Percentiles rank a stretch among this genome's conserved stretches.
Conservation (phyloP, 768 basidiomycete genomes). For the Lentinula raphanica region DNA sequence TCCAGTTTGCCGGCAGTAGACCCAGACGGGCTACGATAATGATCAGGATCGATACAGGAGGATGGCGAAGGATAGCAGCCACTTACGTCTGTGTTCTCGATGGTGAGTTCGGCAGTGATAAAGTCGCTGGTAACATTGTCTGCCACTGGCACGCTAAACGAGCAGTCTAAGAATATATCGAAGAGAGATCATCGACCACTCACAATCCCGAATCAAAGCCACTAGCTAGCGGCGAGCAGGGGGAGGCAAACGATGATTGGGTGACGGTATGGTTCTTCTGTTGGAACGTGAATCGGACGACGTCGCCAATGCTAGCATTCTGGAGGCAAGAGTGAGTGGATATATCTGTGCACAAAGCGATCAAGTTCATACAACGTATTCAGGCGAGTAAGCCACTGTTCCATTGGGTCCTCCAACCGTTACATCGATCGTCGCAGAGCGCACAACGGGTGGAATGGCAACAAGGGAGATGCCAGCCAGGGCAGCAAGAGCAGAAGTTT, state of each 20-base stretch:
- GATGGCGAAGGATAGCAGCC: not conserved
- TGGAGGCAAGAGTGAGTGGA: conserved; percentile 13
- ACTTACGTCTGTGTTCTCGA: conserved; percentile 28
- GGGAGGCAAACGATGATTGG: conserved; percentile 46
- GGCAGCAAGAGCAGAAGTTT: conserved; percentile 17
- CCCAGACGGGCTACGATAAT: conserved; percentile 41
- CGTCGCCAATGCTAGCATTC: conserved; percentile 44
- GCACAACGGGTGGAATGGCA: conserved; percentile 28
- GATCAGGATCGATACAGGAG: not conserved
- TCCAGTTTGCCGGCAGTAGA: conserved; percentile 49
- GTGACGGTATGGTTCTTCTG: conserved; percentile 59
- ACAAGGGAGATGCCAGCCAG: conserved; percentile 22
- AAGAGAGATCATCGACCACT: conserved; percentile 15
- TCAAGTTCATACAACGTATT: conserved; percentile 30
- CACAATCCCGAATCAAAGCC: conserved; percentile 62
- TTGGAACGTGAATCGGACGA: conserved; percentile 44
- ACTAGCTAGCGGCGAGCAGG: conserved; percentile 33
- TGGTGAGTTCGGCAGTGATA: conserved; percentile 37
- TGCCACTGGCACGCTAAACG: conserved; percentile 41
- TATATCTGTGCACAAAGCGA: not conserved
- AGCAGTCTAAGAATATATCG: not conserved
- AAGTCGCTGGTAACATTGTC: conserved; percentile 37
- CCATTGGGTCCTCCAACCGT: conserved; percentile 43
- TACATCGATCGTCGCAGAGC: conserved; percentile 35
- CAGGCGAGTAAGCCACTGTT: conserved; percentile 33